These are phyloP conservation scores for Naganishia cerealis DNA, from an alignment of 1,284 basidiomycete species.

Conservation along the genomic window DNA sequence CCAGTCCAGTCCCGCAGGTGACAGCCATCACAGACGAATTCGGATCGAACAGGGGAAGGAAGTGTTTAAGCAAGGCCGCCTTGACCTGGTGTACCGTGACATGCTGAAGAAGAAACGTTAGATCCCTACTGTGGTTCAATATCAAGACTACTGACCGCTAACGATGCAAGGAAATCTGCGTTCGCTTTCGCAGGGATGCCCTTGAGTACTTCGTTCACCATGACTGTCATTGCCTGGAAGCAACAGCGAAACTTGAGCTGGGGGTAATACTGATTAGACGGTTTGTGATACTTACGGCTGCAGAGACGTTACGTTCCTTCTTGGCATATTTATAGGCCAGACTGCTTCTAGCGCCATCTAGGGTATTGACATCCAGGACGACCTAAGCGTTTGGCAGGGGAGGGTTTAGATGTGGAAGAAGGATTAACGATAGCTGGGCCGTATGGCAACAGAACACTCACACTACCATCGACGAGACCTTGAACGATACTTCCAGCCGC, in stretches of 20 bases:
- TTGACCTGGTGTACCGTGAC: conserved; percentile 78
- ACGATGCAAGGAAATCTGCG: conserved; percentile 71
- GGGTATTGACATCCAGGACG: conserved; percentile 71
- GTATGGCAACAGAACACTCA: conserved; percentile 54
- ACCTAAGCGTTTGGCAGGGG: conserved; percentile 59
- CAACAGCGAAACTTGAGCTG: background rate
- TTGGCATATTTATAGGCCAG: conserved; percentile 81
- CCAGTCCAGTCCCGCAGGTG: conserved; percentile 77
- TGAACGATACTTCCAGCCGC: conserved; percentile 75
- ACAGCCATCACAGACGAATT: conserved; percentile 77
- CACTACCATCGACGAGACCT: conserved; percentile 72
- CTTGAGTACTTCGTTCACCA: conserved; percentile 81
- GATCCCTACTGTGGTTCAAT: background rate
- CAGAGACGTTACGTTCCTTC: conserved; percentile 75
- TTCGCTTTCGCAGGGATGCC: conserved; percentile 71
- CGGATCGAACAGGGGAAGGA: conserved; percentile 83
- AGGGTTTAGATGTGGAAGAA: conserved; percentile 1
- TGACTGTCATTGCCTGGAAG: conserved; percentile 69
- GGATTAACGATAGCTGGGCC: background rate
- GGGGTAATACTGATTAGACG: background rate
- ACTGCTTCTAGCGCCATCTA: conserved; percentile 88
- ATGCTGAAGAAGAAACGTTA: conserved; percentile 52
- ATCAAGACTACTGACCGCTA: conserved; percentile 41
- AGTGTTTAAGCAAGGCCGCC: conserved; percentile 69
- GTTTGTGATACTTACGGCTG: conserved; percentile 63